phyloP scores from a whole-genome alignment of 495 filamentous ascomycete species.

The Lasiosphaeria miniovina region DNA sequence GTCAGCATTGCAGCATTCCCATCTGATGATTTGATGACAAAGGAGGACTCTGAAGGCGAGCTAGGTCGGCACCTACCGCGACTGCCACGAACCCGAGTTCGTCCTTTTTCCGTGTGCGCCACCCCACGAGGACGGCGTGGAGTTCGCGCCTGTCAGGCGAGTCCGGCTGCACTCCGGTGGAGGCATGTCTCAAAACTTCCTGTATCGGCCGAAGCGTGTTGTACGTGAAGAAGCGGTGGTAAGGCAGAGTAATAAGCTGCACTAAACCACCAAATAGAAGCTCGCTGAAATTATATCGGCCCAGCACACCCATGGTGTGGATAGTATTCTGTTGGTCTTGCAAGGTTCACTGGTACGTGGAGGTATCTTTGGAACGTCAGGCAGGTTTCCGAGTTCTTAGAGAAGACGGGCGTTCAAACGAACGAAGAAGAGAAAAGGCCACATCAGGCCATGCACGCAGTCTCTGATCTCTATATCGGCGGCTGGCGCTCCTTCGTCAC shows the following conservation, averaged over 20 bases:
- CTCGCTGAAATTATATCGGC: background rate
- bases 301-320: too few relatives aligned
- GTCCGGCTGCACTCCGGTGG: background rate
- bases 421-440: too few relatives aligned
- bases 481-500: too few relatives aligned
- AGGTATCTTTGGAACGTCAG: too few relatives aligned
- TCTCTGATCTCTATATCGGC: too few relatives aligned
- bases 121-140: background rate
- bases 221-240: slow-evolving; percentile 9
- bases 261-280: slow-evolving; percentile 2
- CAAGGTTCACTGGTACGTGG: too few relatives aligned
- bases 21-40: too few relatives aligned
- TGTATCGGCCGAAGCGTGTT: slow-evolving; percentile 6
- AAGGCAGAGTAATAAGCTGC: slow-evolving; percentile 7
- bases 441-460: too few relatives aligned
- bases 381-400: too few relatives aligned
- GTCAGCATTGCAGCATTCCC: background rate
- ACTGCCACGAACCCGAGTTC: slow-evolving; percentile 1
- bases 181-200: background rate
- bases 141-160: background rate
- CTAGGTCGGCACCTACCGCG: slow-evolving; percentile 1
- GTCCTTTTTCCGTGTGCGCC: slow-evolving; percentile 6
- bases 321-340: too few relatives aligned
- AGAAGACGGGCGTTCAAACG: too few relatives aligned
- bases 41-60: background rate